Conservation (phyloP, 2,329 filamentous ascomycete species). For the Mariannaea elegans region DNA sequence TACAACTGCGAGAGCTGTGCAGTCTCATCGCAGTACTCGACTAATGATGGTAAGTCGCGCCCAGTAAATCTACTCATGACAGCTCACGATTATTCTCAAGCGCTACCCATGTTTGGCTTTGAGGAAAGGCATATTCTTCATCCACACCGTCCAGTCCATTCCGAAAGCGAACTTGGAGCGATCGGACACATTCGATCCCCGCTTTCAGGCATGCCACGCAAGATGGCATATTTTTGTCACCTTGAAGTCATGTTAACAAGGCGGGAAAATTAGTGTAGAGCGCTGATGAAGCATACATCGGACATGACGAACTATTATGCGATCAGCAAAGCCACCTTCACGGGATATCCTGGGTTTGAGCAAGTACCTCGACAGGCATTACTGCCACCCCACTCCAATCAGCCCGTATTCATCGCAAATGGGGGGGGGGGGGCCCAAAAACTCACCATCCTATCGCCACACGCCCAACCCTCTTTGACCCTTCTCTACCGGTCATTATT, state of each 20-base stretch:
- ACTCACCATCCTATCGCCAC: slow-evolving; percentile 28
- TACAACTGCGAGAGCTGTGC: slow-evolving; percentile 18
- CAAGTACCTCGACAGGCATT: slow-evolving; percentile 25
- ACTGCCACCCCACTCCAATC: slow-evolving; percentile 3
- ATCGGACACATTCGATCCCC: slow-evolving; percentile 26
- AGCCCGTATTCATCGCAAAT: background rate
- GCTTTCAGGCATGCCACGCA: slow-evolving; percentile 25
- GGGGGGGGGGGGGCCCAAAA: too few relatives aligned
- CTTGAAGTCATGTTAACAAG: slow-evolving; percentile 1
- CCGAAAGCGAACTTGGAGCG: slow-evolving; percentile 29
- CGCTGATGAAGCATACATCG: slow-evolving; percentile 9
- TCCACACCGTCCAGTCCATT: slow-evolving; percentile 21
- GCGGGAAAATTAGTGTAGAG: background rate
- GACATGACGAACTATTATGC: slow-evolving; percentile 19
- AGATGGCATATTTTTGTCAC: slow-evolving; percentile 26
- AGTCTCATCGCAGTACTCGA: slow-evolving; percentile 24
- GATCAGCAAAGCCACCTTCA: slow-evolving; percentile 1
- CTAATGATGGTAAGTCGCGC: background rate
- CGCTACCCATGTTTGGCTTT: slow-evolving; percentile 19
- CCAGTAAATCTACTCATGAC: background rate
- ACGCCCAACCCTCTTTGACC: slow-evolving; percentile 19
- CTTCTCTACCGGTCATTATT: slow-evolving; percentile 18
- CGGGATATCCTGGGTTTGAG: background rate
- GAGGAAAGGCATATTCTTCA: slow-evolving; percentile 12
- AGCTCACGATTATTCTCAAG: slow-evolving; percentile 11